These are phyloP conservation scores for Peniophora sp. DNA, from an alignment of 1,284 basidiomycete species.

Conservation along the genomic window DNA sequence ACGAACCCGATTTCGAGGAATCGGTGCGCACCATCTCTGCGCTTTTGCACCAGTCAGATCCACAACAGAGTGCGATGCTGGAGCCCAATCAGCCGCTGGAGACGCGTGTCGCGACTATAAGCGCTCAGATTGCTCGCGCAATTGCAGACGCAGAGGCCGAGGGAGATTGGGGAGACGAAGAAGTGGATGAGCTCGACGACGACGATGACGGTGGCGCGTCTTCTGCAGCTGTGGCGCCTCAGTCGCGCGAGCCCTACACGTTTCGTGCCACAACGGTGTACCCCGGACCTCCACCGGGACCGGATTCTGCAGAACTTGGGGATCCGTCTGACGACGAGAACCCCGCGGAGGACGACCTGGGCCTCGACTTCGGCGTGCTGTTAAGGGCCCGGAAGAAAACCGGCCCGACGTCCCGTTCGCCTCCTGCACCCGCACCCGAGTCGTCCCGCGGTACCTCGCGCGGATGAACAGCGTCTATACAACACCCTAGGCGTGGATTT, in stretches of 20 bases:
- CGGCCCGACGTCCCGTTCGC: conserved; percentile 8
- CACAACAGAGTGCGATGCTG: background rate
- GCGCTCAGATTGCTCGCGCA: conserved; percentile 66
- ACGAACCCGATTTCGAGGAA: conserved; percentile 48
- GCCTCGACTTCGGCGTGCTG: conserved; percentile 11
- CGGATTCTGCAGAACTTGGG: no score
- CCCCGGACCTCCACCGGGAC: no score
- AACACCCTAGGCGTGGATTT: no score
- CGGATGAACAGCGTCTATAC: background rate
- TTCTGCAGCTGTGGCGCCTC: no score
- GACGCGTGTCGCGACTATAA: conserved; percentile 57
- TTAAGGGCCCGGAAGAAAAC: conserved; percentile 8
- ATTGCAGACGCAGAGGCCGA: conserved; percentile 42
- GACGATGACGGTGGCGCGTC: conserved; percentile 11
- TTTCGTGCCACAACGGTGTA: no score
- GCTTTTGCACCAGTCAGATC: conserved; percentile 41
- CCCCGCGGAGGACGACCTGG: conserved; percentile 28
- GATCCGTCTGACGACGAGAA: conserved; percentile 37
- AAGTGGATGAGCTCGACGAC: conserved; percentile 13
- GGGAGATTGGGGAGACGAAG: conserved; percentile 12
- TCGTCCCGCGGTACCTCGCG: background rate
- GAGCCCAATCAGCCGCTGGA: conserved; percentile 41
- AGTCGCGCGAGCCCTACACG: no score
- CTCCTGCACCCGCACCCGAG: no score
- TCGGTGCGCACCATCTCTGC: conserved; percentile 66